phyloP scores from a whole-genome alignment of 2,329 filamentous ascomycete genomes.

The Colletotrichum sp. region DNA sequence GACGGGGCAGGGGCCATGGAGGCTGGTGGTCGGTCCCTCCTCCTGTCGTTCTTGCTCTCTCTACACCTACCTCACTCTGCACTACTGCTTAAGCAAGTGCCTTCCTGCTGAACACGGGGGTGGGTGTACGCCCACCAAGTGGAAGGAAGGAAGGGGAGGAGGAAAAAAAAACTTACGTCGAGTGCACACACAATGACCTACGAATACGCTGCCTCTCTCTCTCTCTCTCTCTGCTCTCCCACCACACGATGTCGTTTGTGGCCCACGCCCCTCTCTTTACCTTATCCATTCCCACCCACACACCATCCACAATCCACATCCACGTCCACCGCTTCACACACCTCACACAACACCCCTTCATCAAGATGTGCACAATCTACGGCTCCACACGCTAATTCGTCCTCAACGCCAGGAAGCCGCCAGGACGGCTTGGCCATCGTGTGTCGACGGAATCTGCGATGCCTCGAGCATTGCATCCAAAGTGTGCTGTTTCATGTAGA shows the following conservation, averaged over 20 bases:
- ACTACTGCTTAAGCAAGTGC: neutral
- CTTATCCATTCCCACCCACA: neutral
- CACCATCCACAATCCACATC: neutral
- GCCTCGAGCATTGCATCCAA: neutral
- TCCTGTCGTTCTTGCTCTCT: neutral
- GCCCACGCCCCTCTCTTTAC: neutral
- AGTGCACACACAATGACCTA: neutral
- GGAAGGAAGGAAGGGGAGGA: neutral
- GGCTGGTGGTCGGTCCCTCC: slow-evolving; percentile 3
- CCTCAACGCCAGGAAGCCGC: slow-evolving; percentile 5
- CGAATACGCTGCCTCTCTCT: neutral
- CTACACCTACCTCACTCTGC: neutral
- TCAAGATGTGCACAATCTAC: slow-evolving; percentile 12
- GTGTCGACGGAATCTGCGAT: neutral
- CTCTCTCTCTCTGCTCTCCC: neutral
- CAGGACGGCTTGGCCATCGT: slow-evolving; percentile 8
- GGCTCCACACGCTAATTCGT: slow-evolving; percentile 14
- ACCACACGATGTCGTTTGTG: neutral
- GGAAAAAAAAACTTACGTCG: neutral
- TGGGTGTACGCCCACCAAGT: neutral
- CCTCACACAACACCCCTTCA: slow-evolving; percentile 15
- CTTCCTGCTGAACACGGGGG: neutral
- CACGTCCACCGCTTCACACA: neutral
- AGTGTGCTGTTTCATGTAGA: slow-evolving; percentile 19
- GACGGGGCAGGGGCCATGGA: neutral